Evolutionary conservation across 1,284 basidiomycete genomes (phyloP), one percentile per base, ranked within the genome.

Genomic region (Cutaneotrichosporon mucoides): DNA sequence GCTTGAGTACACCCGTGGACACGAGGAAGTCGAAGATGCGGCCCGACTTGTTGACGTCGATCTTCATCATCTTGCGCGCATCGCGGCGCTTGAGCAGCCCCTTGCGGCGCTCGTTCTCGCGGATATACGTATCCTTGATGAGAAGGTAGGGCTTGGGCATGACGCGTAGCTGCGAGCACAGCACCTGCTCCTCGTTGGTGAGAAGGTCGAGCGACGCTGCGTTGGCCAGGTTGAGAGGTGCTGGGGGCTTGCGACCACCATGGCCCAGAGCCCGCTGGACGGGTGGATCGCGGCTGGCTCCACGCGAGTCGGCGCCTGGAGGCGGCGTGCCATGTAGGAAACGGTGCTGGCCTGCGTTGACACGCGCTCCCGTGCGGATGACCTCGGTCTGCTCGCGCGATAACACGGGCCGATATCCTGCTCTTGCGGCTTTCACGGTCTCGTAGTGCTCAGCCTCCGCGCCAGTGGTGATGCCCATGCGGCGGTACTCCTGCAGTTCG

Each of bases 401-500:
- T 9, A 63, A 55, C 2, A 73, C 55, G 1, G 71, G 69, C 36
- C 71, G 66, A 58, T 73, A 76, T 33, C 73, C 73, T 16, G 69
- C 68, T 60, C 71, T 61, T 65, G 88, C 87, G 15, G 83, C 79
- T 51, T 85, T 81, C 68, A 92, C 90, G 38, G 80, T 76, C 46
- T 93, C 89, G 70, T 90, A 96, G 69, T 87, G 88, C 51, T 94
- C 90, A 47, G 92, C 89, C 67, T 96, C 93, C n/a, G 86, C 86
- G 5, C 85, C 79, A 0, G 87, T 89, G 1, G 85, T 86, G 45
- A 96, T 80, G 0, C 93, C 93, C 72, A 90, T 84, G 42, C 88
- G 83, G 11, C 93, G 86, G 74, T 91, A 94, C 60, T 88, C 85
- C 70, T 97, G 93, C 24, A 97, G 81, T 65, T 96, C 92, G 59